Evolutionary conservation across 768 basidiomycete genomes (phyloP).

Genomic region (Pulveroboletus sp.): DNA sequence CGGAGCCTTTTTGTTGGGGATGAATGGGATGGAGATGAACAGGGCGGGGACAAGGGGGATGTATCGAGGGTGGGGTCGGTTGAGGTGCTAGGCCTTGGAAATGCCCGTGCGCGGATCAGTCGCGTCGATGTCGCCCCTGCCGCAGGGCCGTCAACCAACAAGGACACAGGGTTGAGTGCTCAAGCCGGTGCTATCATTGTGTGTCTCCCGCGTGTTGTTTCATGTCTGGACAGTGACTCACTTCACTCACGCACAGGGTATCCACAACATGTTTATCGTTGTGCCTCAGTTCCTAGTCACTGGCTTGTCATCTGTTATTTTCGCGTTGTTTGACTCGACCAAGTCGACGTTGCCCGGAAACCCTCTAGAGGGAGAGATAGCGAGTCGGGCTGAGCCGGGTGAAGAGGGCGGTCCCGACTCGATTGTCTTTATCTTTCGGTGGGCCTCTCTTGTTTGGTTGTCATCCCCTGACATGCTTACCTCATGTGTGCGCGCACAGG

Average conservation of each 20-base stretch:
- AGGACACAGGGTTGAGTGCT: conserved; percentile 50
- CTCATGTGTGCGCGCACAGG: conserved; percentile 27
- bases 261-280: conserved; percentile 93
- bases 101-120: conserved; percentile 45
- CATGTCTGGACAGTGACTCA: neutral
- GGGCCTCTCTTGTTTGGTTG: neutral
- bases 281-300: conserved; percentile 94
- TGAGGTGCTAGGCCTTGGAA: neutral
- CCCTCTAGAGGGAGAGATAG: neutral
- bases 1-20: conserved; percentile 15
- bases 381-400: no score
- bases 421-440: conserved; percentile 83
- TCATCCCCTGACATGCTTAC: no score
- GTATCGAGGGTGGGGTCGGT: neutral
- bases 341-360: conserved; percentile 35
- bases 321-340: conserved; percentile 77
- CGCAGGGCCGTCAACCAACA: conserved; percentile 9
- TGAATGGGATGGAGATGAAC: no score
- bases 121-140: conserved; percentile 33
- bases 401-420: conserved; percentile 45
- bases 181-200: conserved; percentile 90
- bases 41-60: conserved; percentile 26
- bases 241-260: conserved; percentile 54
- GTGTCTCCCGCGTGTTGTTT: conserved; percentile 24
- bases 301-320: conserved; percentile 79